Base-by-base conservation (phyloP, 371 early-diverging fungal species). In the Apophysomyces ossiformis region DNA sequence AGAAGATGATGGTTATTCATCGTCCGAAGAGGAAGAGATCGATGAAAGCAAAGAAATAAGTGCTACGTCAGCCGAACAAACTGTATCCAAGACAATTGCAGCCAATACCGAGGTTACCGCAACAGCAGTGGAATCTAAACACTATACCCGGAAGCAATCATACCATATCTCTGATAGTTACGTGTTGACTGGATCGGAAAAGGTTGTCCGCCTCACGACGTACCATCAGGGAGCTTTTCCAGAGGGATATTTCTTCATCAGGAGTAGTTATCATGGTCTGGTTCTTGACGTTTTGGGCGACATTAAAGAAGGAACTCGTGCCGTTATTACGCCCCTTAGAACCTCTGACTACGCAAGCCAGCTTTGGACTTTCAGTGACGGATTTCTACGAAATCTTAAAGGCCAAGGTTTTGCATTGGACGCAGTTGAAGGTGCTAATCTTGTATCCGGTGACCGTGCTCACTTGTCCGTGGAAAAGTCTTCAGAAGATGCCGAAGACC, bases 321-420 rank as follows among this genome's bases (percentile, higher is more conserved):
- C 67, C 43, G 70, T 75, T 4, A 65, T 82, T 37, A 75, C 75
- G 16, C 68, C 58, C 15, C 61, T 82, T 37, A 70, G 67, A 44
- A 60, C 75, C 7, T 73, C 67, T 4, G 79, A 82, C 57, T 82
- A 68, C 62, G 77, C 79, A 5, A 72, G 76, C 57, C 87, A 86
- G 65, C 71, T 86, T 12, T 85, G 87, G 87, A 74, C 84, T 36
- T 85, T 65, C 67, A 65, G 74, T 26, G 68, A 84, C 50, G 85
- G 82, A 37, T 75, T 69, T 61, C 67, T 87, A 16, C 67, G 82
- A 38, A 87, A 87, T 64, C 74, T 81, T 16, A 77, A 77, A 68
- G 76, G 83, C 60, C 71, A 71, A 59, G 57, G 37, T 16, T 57
- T 79, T 16, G 74, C 72, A 37, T 57, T 82, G 43, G 78, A 77